Evolutionary conservation across 495 filamentous ascomycete species (phyloP), one percentile per base, ranked within the genome.

Genomic region (Xylona heveae): DNA sequence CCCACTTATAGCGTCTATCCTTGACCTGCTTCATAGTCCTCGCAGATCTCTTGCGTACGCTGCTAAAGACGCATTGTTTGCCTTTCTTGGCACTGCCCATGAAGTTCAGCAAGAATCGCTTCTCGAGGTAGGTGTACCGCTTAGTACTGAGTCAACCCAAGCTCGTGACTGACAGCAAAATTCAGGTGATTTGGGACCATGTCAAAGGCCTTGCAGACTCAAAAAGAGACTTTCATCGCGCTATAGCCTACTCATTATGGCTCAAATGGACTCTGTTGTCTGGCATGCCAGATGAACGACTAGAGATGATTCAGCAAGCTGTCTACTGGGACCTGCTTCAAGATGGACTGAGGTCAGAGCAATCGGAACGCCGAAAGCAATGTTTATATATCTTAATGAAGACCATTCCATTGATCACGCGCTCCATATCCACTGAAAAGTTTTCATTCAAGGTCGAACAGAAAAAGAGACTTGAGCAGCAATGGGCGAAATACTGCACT

Each of bases 271-370:
- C 47, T 31, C 41, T 34, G 12, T 32, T 37, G 20, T 19, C 33
- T 16, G 28, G 6, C 1, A 32, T 17, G 15, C 38, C 35, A 30
- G 31, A 27, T 21, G 39, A 41, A 22, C 38, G 26, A 10, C 37
- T 42, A 19, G 32, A 28, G 5, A 38, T 43, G 3, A 7, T 57
- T 17, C 20, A 40, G 9, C 32, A 49, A 1, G 34, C 42, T 16
- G 23, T 42, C 7, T 61, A 61, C 29, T 61, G 58, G 58, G 22
- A 28, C 10, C 36, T 49, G 8, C 34, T 61, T n/a, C 51, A 45
- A 31, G 23, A 42, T 15, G 53, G 58, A 1, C 45, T 61, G 7
- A 38, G 48, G 16, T 34, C 33, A 10, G 58, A 57, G 0, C 53
- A 48, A 33, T 41, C 35, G 2, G 58, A 60, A 35, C 51, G 51